These are phyloP conservation scores for Periglandula ipomoeae DNA, from an alignment of 2,329 filamentous ascomycete species.

Conservation along the genomic window DNA sequence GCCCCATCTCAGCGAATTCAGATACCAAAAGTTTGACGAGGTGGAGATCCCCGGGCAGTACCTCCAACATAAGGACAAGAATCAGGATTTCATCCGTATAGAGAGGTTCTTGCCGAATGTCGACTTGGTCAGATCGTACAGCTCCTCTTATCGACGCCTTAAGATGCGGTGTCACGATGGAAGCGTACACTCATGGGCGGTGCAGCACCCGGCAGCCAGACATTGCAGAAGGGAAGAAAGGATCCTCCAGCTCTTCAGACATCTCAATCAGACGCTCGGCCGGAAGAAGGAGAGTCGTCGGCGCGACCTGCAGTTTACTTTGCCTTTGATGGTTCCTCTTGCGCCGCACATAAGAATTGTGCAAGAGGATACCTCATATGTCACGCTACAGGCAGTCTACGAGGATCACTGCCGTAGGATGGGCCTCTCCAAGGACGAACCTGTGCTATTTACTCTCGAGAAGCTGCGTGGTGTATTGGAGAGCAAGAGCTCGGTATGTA, in stretches of 20 bases:
- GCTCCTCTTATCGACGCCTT: constrained; percentile 82
- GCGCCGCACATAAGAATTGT: constrained; percentile 92
- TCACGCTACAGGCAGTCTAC: constrained; percentile 88
- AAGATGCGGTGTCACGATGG: constrained; percentile 97
- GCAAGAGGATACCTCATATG: constrained; percentile 89
- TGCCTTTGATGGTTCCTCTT: constrained; percentile 91
- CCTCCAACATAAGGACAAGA: constrained; percentile 95
- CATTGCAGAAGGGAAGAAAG: constrained; percentile 92
- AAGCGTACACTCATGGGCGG: constrained; percentile 90
- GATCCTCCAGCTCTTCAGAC: constrained; percentile 91
- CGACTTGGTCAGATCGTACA: constrained; percentile 82
- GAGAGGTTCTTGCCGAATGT: constrained; percentile 95
- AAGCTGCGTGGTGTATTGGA: constrained; percentile 74
- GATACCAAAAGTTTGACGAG: constrained; percentile 96
- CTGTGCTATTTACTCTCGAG: constrained; percentile 90
- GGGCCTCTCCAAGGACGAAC: constrained; percentile 87
- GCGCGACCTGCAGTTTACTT: constrained; percentile 89
- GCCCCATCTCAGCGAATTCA: constrained; percentile 88
- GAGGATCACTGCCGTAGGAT: constrained; percentile 91
- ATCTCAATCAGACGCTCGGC: constrained; percentile 84
- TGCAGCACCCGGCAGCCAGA: constrained; percentile 88
- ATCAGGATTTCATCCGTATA: constrained; percentile 95
- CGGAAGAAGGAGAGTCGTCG: constrained; percentile 94
- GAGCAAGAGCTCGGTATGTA: constrained; percentile 50
- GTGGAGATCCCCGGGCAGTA: constrained; percentile 98